These are phyloP conservation scores for Oryza officinalis DNA, from an alignment of 176 grass and related monocot genomes.

Conservation along the genomic window DNA sequence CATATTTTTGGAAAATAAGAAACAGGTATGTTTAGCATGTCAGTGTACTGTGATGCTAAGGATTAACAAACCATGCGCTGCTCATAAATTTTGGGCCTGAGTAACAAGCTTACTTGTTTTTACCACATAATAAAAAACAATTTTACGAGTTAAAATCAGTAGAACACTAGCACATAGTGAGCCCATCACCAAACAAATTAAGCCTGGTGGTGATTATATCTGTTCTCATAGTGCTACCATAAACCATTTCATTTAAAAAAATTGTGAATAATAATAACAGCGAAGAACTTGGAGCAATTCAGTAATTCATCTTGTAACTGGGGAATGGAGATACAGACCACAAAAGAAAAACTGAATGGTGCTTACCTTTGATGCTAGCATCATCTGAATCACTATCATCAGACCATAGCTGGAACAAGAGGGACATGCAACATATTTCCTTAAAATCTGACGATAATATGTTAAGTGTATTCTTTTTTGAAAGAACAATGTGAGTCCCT, in stretches of 20 bases:
- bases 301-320: conserved; percentile 10
- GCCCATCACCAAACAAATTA: neutral
- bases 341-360: conserved; percentile 25
- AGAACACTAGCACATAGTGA: neutral
- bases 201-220: neutral
- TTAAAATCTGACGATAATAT: conserved; percentile 74
- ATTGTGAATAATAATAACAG: conserved; percentile 6
- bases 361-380: conserved; percentile 62
- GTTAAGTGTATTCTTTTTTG: conserved; percentile 58
- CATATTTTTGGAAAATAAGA: neutral
- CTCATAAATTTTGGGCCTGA: neutral
- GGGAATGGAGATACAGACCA: neutral
- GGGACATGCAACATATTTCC: conserved; percentile 66
- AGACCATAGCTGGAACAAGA: conserved; percentile 77
- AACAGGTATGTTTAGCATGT: neutral
- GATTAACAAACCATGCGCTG: neutral
- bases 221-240: conserved; percentile 7
- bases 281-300: neutral
- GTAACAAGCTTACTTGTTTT: conserved; percentile 5
- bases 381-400: conserved; percentile 52
- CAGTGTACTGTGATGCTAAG: neutral
- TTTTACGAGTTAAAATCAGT: neutral
- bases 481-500: conserved; percentile 74
- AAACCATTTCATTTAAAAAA: neutral
- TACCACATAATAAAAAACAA: conserved; percentile 9